These are phyloP conservation scores for Sanguinoderma infundibulare DNA, from an alignment of 1,284 basidiomycete species.

Conservation along the genomic window DNA sequence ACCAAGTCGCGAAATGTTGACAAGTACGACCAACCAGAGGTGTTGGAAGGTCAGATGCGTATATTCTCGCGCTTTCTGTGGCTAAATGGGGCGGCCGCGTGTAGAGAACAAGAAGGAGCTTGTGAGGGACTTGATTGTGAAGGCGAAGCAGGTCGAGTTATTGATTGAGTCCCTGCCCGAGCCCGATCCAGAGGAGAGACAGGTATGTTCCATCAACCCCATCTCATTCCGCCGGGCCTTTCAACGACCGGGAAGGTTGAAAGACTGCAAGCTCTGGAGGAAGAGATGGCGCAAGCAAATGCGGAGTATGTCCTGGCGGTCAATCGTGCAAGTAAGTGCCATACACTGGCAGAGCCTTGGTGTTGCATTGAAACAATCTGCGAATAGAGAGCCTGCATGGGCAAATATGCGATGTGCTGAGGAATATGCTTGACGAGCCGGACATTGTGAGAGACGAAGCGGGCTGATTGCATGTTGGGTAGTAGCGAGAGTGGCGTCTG, in stretches of 20 bases:
- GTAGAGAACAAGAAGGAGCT: constrained; percentile 81
- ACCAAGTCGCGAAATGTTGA: constrained; percentile 75
- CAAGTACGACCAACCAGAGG: constrained; percentile 70
- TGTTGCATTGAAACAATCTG: neutral
- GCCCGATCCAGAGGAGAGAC: constrained; percentile 72
- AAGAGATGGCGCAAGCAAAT: constrained; percentile 72
- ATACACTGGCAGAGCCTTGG: neutral
- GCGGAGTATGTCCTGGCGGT: constrained; percentile 74
- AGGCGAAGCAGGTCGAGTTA: constrained; percentile 85
- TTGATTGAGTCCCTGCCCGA: constrained; percentile 78
- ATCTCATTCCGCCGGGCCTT: neutral
- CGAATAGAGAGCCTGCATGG: constrained; percentile 64
- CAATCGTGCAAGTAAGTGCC: constrained; percentile 69
- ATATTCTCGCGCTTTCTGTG: neutral
- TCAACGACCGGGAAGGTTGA: constrained; percentile 50
- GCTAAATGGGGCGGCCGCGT: constrained; percentile 10
- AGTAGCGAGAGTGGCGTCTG: neutral
- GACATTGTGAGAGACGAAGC: constrained; percentile 25
- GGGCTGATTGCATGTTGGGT: constrained; percentile 8
- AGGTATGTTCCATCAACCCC: constrained; percentile 47
- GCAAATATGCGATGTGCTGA: constrained; percentile 64
- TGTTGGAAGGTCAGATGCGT: constrained; percentile 59
- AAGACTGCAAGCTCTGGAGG: constrained; percentile 64
- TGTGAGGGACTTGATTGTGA: constrained; percentile 76
- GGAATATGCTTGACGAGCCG: constrained; percentile 58